Evolutionary conservation across 805 yeast genomes (phyloP).

Genomic region (Sugiyamaella smithiae): DNA sequence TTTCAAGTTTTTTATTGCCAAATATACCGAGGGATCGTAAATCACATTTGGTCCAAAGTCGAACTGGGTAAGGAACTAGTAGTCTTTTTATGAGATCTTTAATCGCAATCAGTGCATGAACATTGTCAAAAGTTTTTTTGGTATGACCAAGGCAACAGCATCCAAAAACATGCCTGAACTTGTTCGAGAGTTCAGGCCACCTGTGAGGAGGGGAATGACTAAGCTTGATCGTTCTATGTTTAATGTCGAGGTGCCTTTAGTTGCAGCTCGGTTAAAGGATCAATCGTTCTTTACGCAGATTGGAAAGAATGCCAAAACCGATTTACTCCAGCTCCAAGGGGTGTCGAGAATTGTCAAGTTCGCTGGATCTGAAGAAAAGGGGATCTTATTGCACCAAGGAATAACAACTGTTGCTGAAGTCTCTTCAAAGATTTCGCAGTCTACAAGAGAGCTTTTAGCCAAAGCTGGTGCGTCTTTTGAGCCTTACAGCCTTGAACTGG

Average conservation of each 20-base stretch:
- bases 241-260: slow-evolving; percentile 51
- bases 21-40: no score
- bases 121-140: not conserved
- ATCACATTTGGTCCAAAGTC: no score
- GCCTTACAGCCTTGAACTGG: slow-evolving; percentile 56
- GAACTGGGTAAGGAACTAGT: no score
- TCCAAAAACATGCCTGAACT: slow-evolving; percentile 1
- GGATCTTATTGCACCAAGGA: slow-evolving; percentile 59
- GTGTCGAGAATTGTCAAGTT: slow-evolving; percentile 63
- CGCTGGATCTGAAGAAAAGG: slow-evolving; percentile 38
- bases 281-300: slow-evolving; percentile 59
- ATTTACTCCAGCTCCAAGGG: slow-evolving; percentile 67
- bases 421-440: slow-evolving; percentile 38
- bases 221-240: slow-evolving; percentile 67
- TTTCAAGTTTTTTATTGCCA: no score
- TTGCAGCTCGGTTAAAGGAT: slow-evolving; percentile 68
- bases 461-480: slow-evolving; percentile 46
- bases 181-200: slow-evolving; percentile 45
- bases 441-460: slow-evolving; percentile 45
- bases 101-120: not conserved
- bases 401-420: slow-evolving; percentile 42
- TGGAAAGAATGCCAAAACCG: slow-evolving; percentile 55
- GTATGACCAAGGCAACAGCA: not conserved
- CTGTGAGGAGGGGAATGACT: slow-evolving; percentile 62
- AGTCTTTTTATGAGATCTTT: no score